Evolutionary conservation across 1,284 basidiomycete species (phyloP).

Genomic region (Fomitopsis schrenkii): DNA sequence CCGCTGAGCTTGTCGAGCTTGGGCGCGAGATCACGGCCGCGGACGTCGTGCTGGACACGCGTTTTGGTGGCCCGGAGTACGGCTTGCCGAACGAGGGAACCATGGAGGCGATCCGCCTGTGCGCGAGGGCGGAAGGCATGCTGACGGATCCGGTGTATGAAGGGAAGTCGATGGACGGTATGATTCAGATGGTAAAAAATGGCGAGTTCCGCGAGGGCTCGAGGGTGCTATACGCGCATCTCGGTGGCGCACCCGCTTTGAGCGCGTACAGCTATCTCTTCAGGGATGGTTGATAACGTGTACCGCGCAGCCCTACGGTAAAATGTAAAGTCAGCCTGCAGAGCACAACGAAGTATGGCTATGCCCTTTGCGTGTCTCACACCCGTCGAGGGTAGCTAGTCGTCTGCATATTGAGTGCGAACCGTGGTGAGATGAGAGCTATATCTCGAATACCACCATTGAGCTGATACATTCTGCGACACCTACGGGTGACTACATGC

Average conservation of each 20-base stretch:
- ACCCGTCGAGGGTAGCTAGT: too few relatives aligned
- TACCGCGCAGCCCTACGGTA: too few relatives aligned
- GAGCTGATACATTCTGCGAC: too few relatives aligned
- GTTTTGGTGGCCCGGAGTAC: background rate
- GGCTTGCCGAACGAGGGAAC: background rate
- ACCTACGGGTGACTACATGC: too few relatives aligned
- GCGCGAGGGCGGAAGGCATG: background rate
- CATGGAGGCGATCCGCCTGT: background rate
- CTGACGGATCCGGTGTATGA: background rate
- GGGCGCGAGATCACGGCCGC: background rate
- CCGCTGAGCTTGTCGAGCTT: background rate
- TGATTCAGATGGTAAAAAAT: background rate
- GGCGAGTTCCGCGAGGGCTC: background rate
- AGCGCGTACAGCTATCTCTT: background rate
- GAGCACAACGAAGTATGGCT: too few relatives aligned
- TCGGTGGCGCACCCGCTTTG: background rate
- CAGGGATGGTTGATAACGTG: background rate
- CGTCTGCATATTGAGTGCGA: too few relatives aligned
- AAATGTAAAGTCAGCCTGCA: too few relatives aligned
- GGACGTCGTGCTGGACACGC: background rate
- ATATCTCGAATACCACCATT: too few relatives aligned
- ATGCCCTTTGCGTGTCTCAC: too few relatives aligned
- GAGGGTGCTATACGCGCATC: background rate
- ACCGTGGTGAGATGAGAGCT: too few relatives aligned
- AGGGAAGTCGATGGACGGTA: background rate